Conservation (phyloP, 257 asterid species). For the Fraxinus americana region DNA sequence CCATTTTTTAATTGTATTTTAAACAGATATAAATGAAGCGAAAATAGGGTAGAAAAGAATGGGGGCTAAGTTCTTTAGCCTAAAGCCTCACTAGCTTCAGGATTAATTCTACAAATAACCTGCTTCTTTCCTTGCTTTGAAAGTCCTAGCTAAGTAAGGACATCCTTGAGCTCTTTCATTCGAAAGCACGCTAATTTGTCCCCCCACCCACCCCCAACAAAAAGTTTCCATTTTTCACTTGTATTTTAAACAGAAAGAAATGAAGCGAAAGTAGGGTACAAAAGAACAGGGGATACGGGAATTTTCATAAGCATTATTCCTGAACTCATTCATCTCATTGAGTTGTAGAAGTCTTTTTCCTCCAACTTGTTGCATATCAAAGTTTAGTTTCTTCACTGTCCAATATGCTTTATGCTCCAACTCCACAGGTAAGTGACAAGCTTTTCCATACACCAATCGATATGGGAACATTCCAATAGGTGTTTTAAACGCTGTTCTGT, state of each 20-base stretch:
- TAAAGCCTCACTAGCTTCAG: conserved; percentile 11
- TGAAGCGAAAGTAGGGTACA: background rate
- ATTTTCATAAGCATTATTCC: too few relatives aligned
- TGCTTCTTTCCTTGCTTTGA: conserved; percentile 99
- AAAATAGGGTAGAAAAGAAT: background rate
- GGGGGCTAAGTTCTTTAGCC: background rate
- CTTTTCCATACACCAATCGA: too few relatives aligned
- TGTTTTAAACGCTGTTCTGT: too few relatives aligned
- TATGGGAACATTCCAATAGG: too few relatives aligned
- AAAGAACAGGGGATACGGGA: background rate
- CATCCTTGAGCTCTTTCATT: conserved; percentile 96
- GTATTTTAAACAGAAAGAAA: background rate
- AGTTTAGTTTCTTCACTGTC: too few relatives aligned
- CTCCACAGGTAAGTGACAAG: too few relatives aligned
- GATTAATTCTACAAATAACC: conserved; percentile 42
- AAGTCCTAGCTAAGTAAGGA: conserved; percentile 77
- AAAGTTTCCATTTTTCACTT: background rate
- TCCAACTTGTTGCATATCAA: too few relatives aligned
- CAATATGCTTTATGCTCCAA: too few relatives aligned
- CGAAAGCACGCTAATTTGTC: conserved; percentile 83
- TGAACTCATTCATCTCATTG: too few relatives aligned
- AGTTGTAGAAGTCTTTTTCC: too few relatives aligned
- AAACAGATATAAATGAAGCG: conserved; percentile 4
- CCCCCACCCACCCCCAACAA: background rate
- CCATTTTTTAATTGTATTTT: background rate